phyloP scores from a whole-genome alignment of 495 filamentous ascomycete genomes.

The Filosporella fistucella region DNA sequence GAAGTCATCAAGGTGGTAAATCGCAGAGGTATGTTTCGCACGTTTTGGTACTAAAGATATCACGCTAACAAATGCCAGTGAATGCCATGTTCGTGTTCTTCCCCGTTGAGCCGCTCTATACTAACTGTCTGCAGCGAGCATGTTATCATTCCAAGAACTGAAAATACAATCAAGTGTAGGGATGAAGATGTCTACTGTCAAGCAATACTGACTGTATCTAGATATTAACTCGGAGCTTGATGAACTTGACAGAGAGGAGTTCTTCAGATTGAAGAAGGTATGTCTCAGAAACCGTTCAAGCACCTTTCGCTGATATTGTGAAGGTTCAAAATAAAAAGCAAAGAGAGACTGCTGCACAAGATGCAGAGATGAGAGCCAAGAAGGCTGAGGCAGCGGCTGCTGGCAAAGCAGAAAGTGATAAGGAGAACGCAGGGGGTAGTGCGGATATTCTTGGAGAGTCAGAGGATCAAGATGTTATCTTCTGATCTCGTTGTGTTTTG shows the following conservation, averaged over 20 bases:
- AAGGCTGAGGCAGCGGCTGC: constrained; percentile 51
- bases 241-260: constrained; percentile 96
- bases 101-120: too few species aligned
- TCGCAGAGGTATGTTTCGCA: constrained; percentile 64
- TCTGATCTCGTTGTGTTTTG: constrained; percentile 44
- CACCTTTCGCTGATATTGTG: not conserved
- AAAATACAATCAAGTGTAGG: constrained; percentile 96
- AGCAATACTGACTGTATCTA: constrained; percentile 24
- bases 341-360: constrained; percentile 68
- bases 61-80: constrained; percentile 49
- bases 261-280: constrained; percentile 95
- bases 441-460: constrained; percentile 68
- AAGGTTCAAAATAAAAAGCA: constrained; percentile 86
- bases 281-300: constrained; percentile 9
- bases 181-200: not conserved
- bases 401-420: constrained; percentile 26
- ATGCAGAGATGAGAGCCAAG: constrained; percentile 65
- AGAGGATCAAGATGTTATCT: constrained; percentile 94
- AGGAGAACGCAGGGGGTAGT: constrained; percentile 42
- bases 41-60: constrained; percentile 13
- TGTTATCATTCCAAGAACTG: constrained; percentile 96
- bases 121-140: constrained; percentile 58
- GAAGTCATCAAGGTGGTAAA: constrained; percentile 99
- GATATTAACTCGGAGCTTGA: constrained; percentile 99
- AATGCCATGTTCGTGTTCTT: constrained; percentile 86